Percentiles rank a stretch among this genome's conserved stretches.
Conservation (phyloP, 129 eudicot genomes). For the Kitagawia praeruptora region DNA sequence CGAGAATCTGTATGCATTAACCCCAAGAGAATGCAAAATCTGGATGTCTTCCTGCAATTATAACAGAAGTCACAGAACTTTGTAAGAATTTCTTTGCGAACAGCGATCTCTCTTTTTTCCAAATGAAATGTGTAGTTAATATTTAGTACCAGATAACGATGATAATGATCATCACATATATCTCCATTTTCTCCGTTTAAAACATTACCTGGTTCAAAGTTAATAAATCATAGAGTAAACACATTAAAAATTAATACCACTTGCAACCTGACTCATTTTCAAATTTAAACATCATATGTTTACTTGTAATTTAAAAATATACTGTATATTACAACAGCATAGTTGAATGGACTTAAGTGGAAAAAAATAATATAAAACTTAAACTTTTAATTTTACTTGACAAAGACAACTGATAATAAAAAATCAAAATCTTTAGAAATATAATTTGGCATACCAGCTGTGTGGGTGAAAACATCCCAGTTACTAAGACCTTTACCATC, state of each 20-base stretch:
- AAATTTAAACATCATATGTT: not conserved
- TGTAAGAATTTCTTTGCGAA: not conserved
- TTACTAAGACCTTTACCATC: conserved; percentile 71
- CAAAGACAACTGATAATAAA: too few relatives aligned
- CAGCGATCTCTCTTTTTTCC: not conserved
- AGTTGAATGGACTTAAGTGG: too few relatives aligned
- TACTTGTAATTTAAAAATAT: too few relatives aligned
- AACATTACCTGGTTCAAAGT: not conserved
- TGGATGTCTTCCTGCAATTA: conserved; percentile 61
- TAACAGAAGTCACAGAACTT: not conserved
- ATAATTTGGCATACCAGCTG: not conserved
- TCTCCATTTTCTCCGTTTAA: conserved; percentile 54
- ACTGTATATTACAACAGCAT: too few relatives aligned
- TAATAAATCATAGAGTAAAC: not conserved
- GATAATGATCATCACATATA: conserved; percentile 76
- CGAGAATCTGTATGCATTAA: conserved; percentile 66
- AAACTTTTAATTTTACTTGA: too few relatives aligned
- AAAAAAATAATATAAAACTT: too few relatives aligned
- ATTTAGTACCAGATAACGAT: conserved; percentile 52
- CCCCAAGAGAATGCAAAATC: conserved; percentile 55
- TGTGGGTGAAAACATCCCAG: conserved; percentile 43
- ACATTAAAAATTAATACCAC: not conserved
- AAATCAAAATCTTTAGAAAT: not conserved
- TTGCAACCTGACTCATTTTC: not conserved
- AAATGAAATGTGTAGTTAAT: not conserved